A percentile compares a stretch with the other conserved stretches of the same genome.
phyloP scores from a whole-genome alignment of 2,329 filamentous ascomycete species.

The Septoria linicola region DNA sequence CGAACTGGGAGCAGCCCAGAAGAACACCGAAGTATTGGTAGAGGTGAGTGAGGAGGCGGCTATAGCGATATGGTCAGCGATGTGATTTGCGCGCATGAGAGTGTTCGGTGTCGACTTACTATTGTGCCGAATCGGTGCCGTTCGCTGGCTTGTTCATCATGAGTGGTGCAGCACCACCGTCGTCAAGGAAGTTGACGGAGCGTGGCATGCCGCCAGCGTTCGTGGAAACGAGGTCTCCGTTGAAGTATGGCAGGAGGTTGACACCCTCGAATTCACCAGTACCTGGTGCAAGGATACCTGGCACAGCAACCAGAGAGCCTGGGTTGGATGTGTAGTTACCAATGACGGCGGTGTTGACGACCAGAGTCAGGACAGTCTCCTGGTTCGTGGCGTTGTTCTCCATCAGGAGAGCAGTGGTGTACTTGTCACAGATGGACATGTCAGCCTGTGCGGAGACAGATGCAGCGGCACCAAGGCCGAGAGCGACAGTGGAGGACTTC shows the following conservation, averaged over 20 bases:
- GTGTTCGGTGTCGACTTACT: slow-evolving; percentile 52
- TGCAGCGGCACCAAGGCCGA: slow-evolving; percentile 28
- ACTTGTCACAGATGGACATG: slow-evolving; percentile 62
- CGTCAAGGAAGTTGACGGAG: slow-evolving; percentile 62
- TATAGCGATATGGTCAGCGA: slow-evolving; percentile 31
- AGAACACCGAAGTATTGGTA: slow-evolving; percentile 62
- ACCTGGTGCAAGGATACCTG: slow-evolving; percentile 56
- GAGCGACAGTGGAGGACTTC: slow-evolving; percentile 21
- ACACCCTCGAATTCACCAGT: slow-evolving; percentile 53
- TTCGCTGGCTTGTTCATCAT: slow-evolving; percentile 57
- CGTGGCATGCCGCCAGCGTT: slow-evolving; percentile 51
- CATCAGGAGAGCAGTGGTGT: slow-evolving; percentile 59
- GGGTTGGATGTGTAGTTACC: slow-evolving; percentile 40
- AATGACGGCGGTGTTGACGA: slow-evolving; percentile 64
- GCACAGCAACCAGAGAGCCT: slow-evolving; percentile 44
- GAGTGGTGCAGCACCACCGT: slow-evolving; percentile 56
- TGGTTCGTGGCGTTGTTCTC: slow-evolving; percentile 62
- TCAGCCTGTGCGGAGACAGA: slow-evolving; percentile 42
- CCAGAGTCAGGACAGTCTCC: slow-evolving; percentile 53
- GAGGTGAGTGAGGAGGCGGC: slow-evolving; percentile 59
- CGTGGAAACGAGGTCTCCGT: slow-evolving; percentile 53
- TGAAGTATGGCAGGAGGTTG: slow-evolving; percentile 61
- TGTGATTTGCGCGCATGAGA: background rate
- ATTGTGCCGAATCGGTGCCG: slow-evolving; percentile 54
- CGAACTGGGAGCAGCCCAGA: slow-evolving; percentile 56